phyloP scores from a whole-genome alignment of 495 filamentous ascomycete species.

The Hypoxylon trugodes region DNA sequence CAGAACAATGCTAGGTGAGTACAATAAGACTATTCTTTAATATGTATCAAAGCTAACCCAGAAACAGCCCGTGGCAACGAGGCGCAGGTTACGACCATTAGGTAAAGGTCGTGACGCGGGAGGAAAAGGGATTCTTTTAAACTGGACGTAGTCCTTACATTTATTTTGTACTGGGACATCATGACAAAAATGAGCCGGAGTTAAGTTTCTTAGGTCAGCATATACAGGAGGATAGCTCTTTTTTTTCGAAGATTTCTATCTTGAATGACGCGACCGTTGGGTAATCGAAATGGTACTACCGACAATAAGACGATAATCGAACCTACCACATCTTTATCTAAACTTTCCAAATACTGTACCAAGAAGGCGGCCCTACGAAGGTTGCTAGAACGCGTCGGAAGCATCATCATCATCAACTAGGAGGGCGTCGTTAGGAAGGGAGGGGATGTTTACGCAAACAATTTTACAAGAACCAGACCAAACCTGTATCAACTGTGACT shows the following conservation, averaged over 20 bases:
- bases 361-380: constrained; percentile 28
- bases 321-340: constrained; percentile 21
- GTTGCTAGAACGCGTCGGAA: constrained; percentile 30
- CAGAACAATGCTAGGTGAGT: constrained; percentile 61
- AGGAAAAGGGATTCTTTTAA: constrained; percentile 36
- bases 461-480: neutral
- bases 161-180: constrained; percentile 37
- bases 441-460: constrained; percentile 15
- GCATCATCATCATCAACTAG: too few species aligned
- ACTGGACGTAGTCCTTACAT: constrained; percentile 31
- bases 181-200: constrained; percentile 43
- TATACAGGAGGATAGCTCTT: constrained; percentile 31
- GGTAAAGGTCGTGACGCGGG: constrained; percentile 20
- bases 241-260: constrained; percentile 25
- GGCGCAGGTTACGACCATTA: constrained; percentile 63
- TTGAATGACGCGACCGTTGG: constrained; percentile 18
- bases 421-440: constrained; percentile 36
- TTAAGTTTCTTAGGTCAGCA: constrained; percentile 39
- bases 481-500: constrained; percentile 34
- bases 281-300: constrained; percentile 9
- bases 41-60: constrained; percentile 30
- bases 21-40: neutral
- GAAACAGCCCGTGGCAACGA: constrained; percentile 60
- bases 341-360: constrained; percentile 25
- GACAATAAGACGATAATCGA: constrained; percentile 8